phyloP scores from a whole-genome alignment of 768 basidiomycete genomes.

The Russula foetens region DNA sequence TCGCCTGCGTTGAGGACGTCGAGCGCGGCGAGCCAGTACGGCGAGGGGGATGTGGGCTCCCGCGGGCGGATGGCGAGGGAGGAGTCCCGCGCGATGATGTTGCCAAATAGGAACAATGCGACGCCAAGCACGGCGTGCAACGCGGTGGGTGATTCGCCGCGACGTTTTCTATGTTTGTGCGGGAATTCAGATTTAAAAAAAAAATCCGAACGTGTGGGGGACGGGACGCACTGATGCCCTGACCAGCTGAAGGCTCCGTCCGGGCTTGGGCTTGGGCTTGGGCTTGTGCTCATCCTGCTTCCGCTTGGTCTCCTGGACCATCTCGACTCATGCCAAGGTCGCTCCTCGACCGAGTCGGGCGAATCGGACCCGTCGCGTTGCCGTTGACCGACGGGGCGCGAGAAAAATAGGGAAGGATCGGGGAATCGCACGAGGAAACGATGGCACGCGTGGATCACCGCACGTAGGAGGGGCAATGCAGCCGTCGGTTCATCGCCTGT shows the following conservation, averaged over 20 bases:
- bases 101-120: slow-evolving; percentile 56
- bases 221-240: background rate
- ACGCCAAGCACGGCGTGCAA: slow-evolving; percentile 62
- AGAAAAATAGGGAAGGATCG: slow-evolving; percentile 47
- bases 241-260: background rate
- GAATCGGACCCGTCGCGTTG: background rate
- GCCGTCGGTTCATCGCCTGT: slow-evolving; percentile 40
- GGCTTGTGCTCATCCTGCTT: background rate
- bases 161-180: background rate
- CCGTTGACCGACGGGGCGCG: background rate
- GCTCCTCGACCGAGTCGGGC: background rate
- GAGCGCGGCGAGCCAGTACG: slow-evolving; percentile 62
- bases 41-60: slow-evolving; percentile 42
- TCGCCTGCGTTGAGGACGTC: slow-evolving; percentile 67
- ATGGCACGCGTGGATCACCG: slow-evolving; percentile 60
- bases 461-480: slow-evolving; percentile 48
- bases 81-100: slow-evolving; percentile 45
- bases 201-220: too few species aligned
- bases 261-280: background rate
- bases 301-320: background rate
- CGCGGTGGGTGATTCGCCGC: slow-evolving; percentile 47
- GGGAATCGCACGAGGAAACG: slow-evolving; percentile 47
- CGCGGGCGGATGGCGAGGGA: slow-evolving; percentile 39
- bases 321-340: background rate
- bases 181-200: too few species aligned